These are phyloP conservation scores for Phragmites australis DNA, from an alignment of 176 grass and related monocot species.

Conservation along the genomic window DNA sequence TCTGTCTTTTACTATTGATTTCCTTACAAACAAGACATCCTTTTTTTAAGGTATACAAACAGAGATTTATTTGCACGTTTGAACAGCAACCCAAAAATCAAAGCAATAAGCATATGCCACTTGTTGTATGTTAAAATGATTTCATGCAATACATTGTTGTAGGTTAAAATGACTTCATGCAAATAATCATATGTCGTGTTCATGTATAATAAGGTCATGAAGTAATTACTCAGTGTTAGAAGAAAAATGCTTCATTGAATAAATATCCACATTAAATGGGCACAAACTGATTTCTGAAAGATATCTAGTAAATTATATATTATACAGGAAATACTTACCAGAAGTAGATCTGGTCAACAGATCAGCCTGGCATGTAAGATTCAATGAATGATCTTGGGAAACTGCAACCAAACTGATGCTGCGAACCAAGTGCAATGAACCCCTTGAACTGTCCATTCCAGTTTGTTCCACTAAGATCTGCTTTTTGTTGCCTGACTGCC, in stretches of 20 bases:
- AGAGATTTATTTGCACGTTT: background rate
- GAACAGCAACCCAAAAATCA: slow-evolving; percentile 2
- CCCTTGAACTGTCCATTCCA: slow-evolving; percentile 64
- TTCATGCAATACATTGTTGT: background rate
- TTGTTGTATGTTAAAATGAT: background rate
- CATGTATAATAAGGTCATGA: background rate
- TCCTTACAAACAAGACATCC: background rate
- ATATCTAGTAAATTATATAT: background rate
- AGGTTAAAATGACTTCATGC: slow-evolving; percentile 7
- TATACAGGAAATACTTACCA: slow-evolving; percentile 44
- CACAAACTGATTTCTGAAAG: slow-evolving; percentile 5
- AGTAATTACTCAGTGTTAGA: background rate
- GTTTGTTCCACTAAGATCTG: slow-evolving; percentile 72
- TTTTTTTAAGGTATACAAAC: background rate
- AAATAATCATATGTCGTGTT: background rate
- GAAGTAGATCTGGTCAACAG: slow-evolving; percentile 49
- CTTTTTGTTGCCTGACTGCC: slow-evolving; percentile 74
- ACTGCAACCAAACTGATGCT: slow-evolving; percentile 93
- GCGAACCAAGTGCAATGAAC: slow-evolving; percentile 77
- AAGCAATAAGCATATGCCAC: background rate
- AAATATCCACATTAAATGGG: slow-evolving; percentile 22
- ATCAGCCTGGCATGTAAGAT: slow-evolving; percentile 78
- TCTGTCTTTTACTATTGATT: background rate
- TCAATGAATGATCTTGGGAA: slow-evolving; percentile 76
- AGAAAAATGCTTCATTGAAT: background rate